Conservation (phyloP, 495 filamentous ascomycete species). For the Talaromyces stipitatus region DNA sequence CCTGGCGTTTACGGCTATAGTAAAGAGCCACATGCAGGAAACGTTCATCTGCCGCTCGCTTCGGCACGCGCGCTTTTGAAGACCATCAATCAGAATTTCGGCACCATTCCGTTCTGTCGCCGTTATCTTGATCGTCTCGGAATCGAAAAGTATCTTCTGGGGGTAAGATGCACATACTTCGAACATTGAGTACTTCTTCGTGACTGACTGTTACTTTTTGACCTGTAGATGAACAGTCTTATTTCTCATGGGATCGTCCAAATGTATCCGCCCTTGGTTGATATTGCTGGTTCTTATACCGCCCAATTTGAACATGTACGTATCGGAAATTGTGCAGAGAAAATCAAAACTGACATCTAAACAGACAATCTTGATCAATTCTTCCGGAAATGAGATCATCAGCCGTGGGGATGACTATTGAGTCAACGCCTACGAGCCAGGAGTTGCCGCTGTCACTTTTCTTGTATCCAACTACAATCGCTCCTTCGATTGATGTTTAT, state of each 20-base stretch:
- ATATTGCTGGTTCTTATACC: constrained; percentile 48
- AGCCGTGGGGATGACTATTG: constrained; percentile 45
- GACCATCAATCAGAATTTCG: constrained; percentile 58
- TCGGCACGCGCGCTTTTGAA: constrained; percentile 51
- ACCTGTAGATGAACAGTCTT: constrained; percentile 40
- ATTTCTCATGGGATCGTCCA: constrained; percentile 47
- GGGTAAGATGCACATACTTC: constrained; percentile 29
- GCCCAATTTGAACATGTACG: constrained; percentile 58
- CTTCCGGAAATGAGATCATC: constrained; percentile 41
- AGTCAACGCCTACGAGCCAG: background rate
- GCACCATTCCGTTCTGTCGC: constrained; percentile 52
- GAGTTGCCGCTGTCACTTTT: background rate
- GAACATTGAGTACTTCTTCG: background rate
- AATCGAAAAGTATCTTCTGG: constrained; percentile 51
- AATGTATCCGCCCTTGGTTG: constrained; percentile 43
- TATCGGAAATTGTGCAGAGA: constrained; percentile 4
- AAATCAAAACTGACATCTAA: constrained; percentile 6
- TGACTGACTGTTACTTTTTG: constrained; percentile 7
- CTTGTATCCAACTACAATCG: background rate
- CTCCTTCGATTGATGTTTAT: background rate
- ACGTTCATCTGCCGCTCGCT: constrained; percentile 41
- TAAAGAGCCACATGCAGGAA: constrained; percentile 40
- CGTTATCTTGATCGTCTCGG: constrained; percentile 59
- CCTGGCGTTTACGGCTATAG: constrained; percentile 43
- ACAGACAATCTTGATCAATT: constrained; percentile 39